Conservation (phyloP, 345 rosid genomes). For the Murraya koenigii region DNA sequence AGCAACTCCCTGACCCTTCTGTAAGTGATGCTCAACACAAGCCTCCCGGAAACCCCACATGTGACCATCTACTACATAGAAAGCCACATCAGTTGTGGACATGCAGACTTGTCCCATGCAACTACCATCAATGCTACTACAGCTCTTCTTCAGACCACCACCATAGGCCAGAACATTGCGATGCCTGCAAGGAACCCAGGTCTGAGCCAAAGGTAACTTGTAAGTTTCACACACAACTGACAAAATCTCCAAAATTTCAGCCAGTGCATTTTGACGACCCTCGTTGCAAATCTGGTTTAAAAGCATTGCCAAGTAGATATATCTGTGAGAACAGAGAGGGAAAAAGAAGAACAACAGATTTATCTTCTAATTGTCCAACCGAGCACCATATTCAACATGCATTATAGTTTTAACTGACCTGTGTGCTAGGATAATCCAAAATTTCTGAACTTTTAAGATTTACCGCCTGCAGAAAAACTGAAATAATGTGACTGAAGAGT, state of each 20-base stretch:
- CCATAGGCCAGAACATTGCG: constrained; percentile 76
- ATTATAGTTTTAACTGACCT: constrained; percentile 48
- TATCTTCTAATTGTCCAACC: constrained; percentile 30
- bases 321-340: constrained; percentile 36
- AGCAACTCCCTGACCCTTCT: constrained; percentile 92
- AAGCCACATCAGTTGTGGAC: constrained; percentile 89
- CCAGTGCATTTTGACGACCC: constrained; percentile 82
- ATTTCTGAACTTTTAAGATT: constrained; percentile 85
- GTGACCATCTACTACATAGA: constrained; percentile 81
- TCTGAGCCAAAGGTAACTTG: constrained; percentile 93
- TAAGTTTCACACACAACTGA: constrained; percentile 80
- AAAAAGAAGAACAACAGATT: constrained; percentile 24
- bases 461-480: constrained; percentile 72
- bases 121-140: constrained; percentile 84
- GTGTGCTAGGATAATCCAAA: constrained; percentile 63
- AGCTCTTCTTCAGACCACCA: constrained; percentile 87
- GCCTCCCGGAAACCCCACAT: constrained; percentile 97
- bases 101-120: constrained; percentile 89
- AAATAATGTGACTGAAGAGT: constrained; percentile 35
- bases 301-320: constrained; percentile 36
- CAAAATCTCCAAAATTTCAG: constrained; percentile 87
- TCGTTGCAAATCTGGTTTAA: constrained; percentile 84
- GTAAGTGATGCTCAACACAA: constrained; percentile 92
- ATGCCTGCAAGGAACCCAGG: constrained; percentile 97
- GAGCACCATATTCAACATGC: constrained; percentile 23